Conservation (phyloP, 2,329 filamentous ascomycete genomes). For the Sclerotinia trifoliorum region DNA sequence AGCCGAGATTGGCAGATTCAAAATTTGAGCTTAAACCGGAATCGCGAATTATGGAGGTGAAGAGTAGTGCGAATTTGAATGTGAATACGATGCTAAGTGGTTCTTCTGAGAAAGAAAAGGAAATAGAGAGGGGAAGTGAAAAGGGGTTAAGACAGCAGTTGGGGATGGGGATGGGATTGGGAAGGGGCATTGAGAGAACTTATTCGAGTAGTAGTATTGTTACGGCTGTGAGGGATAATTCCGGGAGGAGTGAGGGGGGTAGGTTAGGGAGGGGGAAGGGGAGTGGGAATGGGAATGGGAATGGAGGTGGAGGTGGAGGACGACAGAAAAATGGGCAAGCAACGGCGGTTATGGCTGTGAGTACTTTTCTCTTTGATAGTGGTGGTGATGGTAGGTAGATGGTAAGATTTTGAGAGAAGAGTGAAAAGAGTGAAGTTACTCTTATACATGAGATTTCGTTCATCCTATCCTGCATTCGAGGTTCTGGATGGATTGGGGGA, state of each 20-base stretch:
- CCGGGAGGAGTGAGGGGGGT: constrained; percentile 19
- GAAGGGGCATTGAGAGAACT: constrained; percentile 23
- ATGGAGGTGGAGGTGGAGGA: neutral
- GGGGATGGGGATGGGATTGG: neutral
- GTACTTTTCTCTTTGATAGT: neutral
- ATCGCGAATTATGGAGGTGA: neutral
- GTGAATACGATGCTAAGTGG: neutral
- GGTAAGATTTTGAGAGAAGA: neutral
- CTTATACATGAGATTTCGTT: neutral
- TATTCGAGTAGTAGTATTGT: constrained; percentile 34
- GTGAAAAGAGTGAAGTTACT: neutral
- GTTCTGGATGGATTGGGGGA: neutral
- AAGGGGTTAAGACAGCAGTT: constrained; percentile 2
- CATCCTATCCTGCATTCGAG: too few species aligned
- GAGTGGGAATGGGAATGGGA: constrained; percentile 15
- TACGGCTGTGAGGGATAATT: constrained; percentile 34
- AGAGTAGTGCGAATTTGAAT: too few species aligned
- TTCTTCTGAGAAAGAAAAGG: neutral
- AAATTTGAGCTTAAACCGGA: neutral
- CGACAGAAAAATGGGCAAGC: constrained; percentile 3
- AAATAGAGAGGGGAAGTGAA: neutral
- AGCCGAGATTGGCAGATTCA: neutral
- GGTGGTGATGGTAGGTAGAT: neutral
- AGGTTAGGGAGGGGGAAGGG: constrained; percentile 9
- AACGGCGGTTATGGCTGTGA: constrained; percentile 22